Evolutionary conservation across 441 rosid species (phyloP), one percentile per base, ranked within the genome.

Genomic region (Erodium moschatum): DNA sequence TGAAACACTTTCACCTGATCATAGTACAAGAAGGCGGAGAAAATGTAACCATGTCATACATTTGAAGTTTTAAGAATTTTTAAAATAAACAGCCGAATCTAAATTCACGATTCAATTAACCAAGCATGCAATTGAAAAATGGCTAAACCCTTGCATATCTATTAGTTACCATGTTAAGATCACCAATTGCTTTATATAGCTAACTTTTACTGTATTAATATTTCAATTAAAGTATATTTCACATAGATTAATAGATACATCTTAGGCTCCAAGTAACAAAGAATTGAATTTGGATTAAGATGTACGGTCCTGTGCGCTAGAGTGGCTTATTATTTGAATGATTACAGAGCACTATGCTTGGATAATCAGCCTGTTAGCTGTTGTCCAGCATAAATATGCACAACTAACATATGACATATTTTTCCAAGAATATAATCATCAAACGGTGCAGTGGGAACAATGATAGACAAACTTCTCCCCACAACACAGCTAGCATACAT

Each of bases 321-420:
- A 52, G 60, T 15, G 60, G 60, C 60, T 19, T 52, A 52, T 16
- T 52, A 52, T 52, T 16, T 52, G 60, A 52, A 52, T 15, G 60
- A 16, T 16, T 52, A n/a, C 60, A 52, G 2, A 16, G n/a, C 38
- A 52, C 21, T 4, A 15, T 52, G 20, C 21, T 52, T 11, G 15
- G 54, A 1, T 46, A 46, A 9, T 46, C 54, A 2, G 54, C 54
- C 16, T 4, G 54, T 12, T 46, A 10, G 54, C 54, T 46, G 48
- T 42, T 8, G 7, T 33, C 38, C 12, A 13, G 19, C 16, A 52
- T 52, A 4, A 4, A 19, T 58, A 24, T 62, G 4, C 16, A 27
- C 2, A 13, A 63, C 13, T 31, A 63, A 18, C 38, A n/a, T 1
- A 31, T 3, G 19, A 21, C 67, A 56, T 21, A 21, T 27, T 58